Base-by-base conservation (phyloP, 1,284 basidiomycete species). In the Sanghuangporus sanghuang region DNA sequence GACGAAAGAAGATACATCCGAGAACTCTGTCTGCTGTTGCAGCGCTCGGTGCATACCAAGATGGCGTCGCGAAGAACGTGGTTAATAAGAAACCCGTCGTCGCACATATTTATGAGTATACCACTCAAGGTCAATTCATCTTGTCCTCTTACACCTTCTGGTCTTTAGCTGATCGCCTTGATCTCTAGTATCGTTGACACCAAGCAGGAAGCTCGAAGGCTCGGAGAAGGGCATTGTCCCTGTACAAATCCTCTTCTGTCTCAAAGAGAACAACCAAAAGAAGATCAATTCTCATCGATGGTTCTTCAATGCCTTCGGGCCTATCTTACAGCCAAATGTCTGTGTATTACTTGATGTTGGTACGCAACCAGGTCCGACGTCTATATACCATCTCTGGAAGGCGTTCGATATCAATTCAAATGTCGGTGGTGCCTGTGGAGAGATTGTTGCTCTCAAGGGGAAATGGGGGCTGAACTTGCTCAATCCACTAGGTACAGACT, bases 341-440 rank as follows among this genome's bases (percentile, higher is more conserved):
- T 97, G 95, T 72, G 86, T 98, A 8, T 82, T 99, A 23, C 85
- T 98, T 50, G 96, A 98, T 71, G 95, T 97, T 21, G 96, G 96
- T 1, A 98, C 96, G 0, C 88, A 90, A 82, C 96, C 96, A 0
- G 93, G 92, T 2, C 86, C 90, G 7, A 92, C 88, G 52, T 89
- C 86, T 16, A 96, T 98, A 71, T 98, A 98, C 74, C 93, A 97
- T 71, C 78, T 98, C 9, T 98, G 96, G 96, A 97, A 98, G 76
- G 90, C 93, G 3, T 98, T 98, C 67, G 95, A 98, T 73, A 90
- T 95, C 76, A 95, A 97, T 76, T 92, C 90, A 35, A 96, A 96
- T 68, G 93, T 97, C 39, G 96, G 95, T 0, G 96, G 96, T 35
- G 96, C 96, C 4, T 97, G 95, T 72, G 95, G 95, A n/a, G 95